These are phyloP conservation scores for Pulveroboletus sp. DNA, from an alignment of 768 basidiomycete species.

Conservation along the genomic window DNA sequence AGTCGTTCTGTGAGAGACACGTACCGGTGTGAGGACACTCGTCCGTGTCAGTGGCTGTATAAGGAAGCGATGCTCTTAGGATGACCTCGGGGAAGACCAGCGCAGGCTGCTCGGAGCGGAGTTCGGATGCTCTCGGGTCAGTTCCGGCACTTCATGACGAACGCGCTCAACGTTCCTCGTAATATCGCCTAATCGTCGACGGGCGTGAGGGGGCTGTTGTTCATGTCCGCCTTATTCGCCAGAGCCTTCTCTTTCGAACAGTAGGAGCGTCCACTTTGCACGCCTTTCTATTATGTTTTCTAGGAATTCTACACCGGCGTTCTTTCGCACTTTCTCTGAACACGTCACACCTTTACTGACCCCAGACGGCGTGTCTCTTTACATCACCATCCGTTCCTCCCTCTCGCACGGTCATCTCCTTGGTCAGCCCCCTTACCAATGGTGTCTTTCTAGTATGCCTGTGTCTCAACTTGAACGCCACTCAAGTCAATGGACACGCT, in stretches of 20 bases:
- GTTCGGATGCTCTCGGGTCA: conserved; percentile 16
- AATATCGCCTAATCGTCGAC: conserved; percentile 24
- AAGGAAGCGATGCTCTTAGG: conserved; percentile 1
- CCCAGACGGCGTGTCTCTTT: conserved; percentile 21
- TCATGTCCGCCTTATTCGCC: conserved; percentile 28
- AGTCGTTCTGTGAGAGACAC: too few species aligned
- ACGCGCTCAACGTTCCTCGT: conserved; percentile 11
- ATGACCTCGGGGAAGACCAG: conserved; percentile 8
- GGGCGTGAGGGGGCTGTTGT: conserved; percentile 18
- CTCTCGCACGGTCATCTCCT: conserved; percentile 13
- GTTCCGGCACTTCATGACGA: conserved; percentile 3
- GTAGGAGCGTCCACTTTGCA: conserved; percentile 9
- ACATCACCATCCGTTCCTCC: conserved; percentile 19
- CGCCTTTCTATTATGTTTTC: conserved; percentile 22
- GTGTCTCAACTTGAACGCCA: conserved; percentile 10
- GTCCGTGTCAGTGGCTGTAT: too few species aligned
- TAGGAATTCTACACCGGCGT: conserved; percentile 6
- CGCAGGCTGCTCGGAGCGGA: conserved; percentile 4
- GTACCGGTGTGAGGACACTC: too few species aligned
- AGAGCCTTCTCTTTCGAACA: conserved; percentile 21
- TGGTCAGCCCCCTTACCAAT: conserved; percentile 7
- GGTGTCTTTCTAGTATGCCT: conserved; percentile 4
- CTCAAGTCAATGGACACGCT: conserved; percentile 18
- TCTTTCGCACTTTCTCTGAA: conserved; percentile 15
- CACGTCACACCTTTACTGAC: conserved; percentile 10